These are phyloP conservation scores for Hyparrhenia diplandra DNA, from an alignment of 176 grass and related monocot genomes.

Conservation along the genomic window DNA sequence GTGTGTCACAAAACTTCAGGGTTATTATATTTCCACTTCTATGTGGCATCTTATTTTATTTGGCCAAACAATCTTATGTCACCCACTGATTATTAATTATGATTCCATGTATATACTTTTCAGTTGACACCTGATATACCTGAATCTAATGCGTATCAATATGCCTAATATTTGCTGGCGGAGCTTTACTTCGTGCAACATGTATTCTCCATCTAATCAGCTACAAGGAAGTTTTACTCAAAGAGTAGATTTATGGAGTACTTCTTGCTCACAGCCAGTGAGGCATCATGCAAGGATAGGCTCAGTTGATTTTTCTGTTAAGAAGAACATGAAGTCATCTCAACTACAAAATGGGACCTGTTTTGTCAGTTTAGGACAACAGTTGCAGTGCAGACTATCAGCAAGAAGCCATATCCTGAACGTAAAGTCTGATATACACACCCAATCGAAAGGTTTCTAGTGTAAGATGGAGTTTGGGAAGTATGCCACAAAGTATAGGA, in stretches of 20 bases:
- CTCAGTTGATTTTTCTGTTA: slow-evolving; percentile 21
- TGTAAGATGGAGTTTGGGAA: slow-evolving; percentile 38
- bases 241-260: slow-evolving; percentile 13
- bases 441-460: slow-evolving; percentile 8
- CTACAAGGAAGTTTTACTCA: slow-evolving; percentile 31
- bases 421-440: slow-evolving; percentile 34
- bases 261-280: slow-evolving; percentile 6
- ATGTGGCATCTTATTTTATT: background rate
- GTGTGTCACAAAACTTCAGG: background rate
- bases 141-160: slow-evolving; percentile 34
- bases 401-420: slow-evolving; percentile 31
- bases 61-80: background rate
- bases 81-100: background rate
- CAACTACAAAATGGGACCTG: slow-evolving; percentile 23
- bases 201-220: slow-evolving; percentile 38
- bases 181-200: slow-evolving; percentile 21
- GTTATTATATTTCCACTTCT: background rate
- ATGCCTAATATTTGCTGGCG: slow-evolving; percentile 26
- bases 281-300: background rate
- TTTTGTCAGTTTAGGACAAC: slow-evolving; percentile 24
- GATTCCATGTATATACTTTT: background rate
- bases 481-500: slow-evolving; percentile 32
- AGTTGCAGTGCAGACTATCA: slow-evolving; percentile 16
- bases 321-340: slow-evolving; percentile 21
- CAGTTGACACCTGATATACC: slow-evolving; percentile 11